These are phyloP conservation scores for Conringia planisiliqua DNA, from an alignment of 345 rosid species.

Conservation along the genomic window DNA sequence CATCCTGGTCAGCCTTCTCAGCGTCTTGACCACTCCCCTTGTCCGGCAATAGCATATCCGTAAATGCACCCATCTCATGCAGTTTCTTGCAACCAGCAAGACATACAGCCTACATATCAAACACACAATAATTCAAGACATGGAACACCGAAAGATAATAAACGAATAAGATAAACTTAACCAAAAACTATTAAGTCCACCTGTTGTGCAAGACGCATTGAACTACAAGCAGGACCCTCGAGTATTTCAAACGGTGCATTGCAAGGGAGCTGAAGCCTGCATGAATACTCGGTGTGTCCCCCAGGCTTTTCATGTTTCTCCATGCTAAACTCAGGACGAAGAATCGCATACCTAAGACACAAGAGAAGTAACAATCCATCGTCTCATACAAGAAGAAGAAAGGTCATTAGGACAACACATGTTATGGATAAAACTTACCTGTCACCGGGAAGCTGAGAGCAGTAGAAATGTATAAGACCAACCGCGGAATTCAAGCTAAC, in stretches of 20 bases:
- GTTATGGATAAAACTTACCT: conserved; percentile 40
- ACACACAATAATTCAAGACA: conserved; percentile 17
- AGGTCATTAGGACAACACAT: background rate
- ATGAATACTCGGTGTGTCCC: conserved; percentile 86
- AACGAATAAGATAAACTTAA: background rate
- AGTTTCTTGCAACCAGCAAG: conserved; percentile 98
- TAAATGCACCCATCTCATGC: conserved; percentile 99
- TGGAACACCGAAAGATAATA: background rate
- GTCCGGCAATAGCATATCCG: conserved; percentile 97
- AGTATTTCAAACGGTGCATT: conserved; percentile 97
- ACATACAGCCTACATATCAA: conserved; percentile 79
- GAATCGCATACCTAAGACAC: conserved; percentile 75
- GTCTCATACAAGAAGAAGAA: background rate
- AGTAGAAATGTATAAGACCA: conserved; percentile 90
- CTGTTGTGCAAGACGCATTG: conserved; percentile 99
- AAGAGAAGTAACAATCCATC: conserved; percentile 11
- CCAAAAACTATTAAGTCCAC: conserved; percentile 31
- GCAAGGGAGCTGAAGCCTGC: conserved; percentile 97
- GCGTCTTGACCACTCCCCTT: conserved; percentile 91
- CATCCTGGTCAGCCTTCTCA: conserved; percentile 74
- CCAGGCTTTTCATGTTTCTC: conserved; percentile 88
- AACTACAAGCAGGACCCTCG: conserved; percentile 87
- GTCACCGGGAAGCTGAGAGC: conserved; percentile 98
- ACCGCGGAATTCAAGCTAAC: conserved; percentile 98
- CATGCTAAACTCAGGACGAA: conserved; percentile 95